Percentiles rank a stretch among this genome's conserved stretches.
These are phyloP conservation scores for Suhomyces chickasaworum DNA, from an alignment of 1,139 yeast genomes.

Conservation along the genomic window DNA sequence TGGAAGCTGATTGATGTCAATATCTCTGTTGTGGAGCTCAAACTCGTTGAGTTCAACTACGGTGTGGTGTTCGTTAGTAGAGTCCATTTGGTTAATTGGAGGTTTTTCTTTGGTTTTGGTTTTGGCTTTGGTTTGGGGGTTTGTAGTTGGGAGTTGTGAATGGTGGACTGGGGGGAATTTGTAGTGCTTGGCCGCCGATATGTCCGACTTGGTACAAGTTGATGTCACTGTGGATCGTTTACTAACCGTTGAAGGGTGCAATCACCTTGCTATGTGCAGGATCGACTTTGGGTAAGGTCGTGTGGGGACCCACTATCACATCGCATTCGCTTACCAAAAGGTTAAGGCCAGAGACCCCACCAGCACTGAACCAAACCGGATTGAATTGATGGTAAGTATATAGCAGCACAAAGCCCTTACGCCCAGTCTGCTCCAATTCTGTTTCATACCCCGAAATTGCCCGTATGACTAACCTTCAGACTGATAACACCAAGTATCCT, in stretches of 20 bases:
- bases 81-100: neutral
- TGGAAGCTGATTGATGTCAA: conserved; percentile 35
- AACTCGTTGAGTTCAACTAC: conserved; percentile 9
- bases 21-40: conserved; percentile 17
- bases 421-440: too few species aligned
- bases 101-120: neutral
- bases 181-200: neutral
- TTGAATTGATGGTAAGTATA: neutral
- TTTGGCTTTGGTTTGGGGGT: neutral
- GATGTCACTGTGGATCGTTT: neutral
- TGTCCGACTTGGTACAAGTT: neutral
- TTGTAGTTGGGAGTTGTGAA: neutral
- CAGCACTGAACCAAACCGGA: neutral
- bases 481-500: conserved; percentile 50
- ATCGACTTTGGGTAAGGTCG: neutral
- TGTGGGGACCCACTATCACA: neutral
- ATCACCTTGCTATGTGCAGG: neutral
- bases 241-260: too few species aligned
- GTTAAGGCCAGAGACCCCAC: neutral
- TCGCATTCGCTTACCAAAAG: neutral
- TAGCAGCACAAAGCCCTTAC: neutral
- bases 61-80: neutral
- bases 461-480: conserved; percentile 15
- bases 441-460: neutral
- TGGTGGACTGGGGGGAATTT: neutral